Evolutionary conservation across 441 rosid genomes (phyloP), one percentile per base, ranked within the genome.

Genomic region (Euphorbia schlechtendalii): DNA sequence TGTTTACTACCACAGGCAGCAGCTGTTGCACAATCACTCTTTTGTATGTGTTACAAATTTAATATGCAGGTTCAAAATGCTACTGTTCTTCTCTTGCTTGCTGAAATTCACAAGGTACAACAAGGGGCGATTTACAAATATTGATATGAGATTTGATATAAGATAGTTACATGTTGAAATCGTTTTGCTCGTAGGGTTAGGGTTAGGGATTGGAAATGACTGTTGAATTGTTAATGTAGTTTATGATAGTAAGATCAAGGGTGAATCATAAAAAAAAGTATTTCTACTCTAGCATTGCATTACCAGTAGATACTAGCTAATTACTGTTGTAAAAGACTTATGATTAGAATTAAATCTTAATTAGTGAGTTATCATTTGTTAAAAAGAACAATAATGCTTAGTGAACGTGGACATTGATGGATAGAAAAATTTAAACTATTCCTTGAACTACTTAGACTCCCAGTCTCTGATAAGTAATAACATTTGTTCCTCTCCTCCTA

Each of bases 51-150:
- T 68, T 90, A 91, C 86, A 85, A 91, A 76, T 89, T 86, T 76
- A 91, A 89, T 76, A 74, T 89, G 80, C 98, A 86, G 77, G 92
- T 87, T 63, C 87, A 87, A 75, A 89, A 86, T 81, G 98, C 99
- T 27, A 72, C 88, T 53, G 84, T 86, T 75, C 99, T 91, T 77
- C 92, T 94, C 73, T 73, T 94, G 75, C 87, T 90, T 54, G 99
- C 96, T 40, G 98, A 94, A 86, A 94, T 94, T 74, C 98, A 91
- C 84, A 87, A 87, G 98, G 98, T 94, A 82, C 52, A 66, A 21
- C n/a, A n/a, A n/a, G 68, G 36, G 58, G 60, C 48, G 60, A 67
- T 64, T 61, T 41, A 21, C 28, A 6, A 46, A 30, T 22, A 49
- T 32, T 43, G 2, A 61, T 43, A 51, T 25, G 24, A 55, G 62